A percentile compares a stretch with the other conserved stretches of the same genome.
phyloP scores from a whole-genome alignment of 495 filamentous ascomycete species.

The Penicillium mononematosum region DNA sequence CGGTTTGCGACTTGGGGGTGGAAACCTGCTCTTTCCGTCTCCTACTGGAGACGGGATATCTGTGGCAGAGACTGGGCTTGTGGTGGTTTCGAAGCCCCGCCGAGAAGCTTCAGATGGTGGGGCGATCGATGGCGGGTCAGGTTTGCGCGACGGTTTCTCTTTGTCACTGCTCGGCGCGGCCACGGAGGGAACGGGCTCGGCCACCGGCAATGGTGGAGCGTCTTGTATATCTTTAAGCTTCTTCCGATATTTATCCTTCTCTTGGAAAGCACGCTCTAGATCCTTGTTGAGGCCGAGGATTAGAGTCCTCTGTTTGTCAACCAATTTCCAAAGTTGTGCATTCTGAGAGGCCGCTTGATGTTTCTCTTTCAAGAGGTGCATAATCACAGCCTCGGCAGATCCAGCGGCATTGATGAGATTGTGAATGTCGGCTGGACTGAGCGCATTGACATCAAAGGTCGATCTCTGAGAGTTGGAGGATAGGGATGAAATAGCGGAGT shows the following conservation, averaged over 20 bases:
- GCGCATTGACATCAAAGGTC: slow-evolving; percentile 54
- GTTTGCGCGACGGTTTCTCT: background rate
- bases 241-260: slow-evolving; percentile 91
- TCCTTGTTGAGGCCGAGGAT: slow-evolving; percentile 94
- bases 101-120: slow-evolving; percentile 9
- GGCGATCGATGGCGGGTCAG: slow-evolving; percentile 10
- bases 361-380: slow-evolving; percentile 88
- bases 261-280: slow-evolving; percentile 84
- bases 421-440: slow-evolving; percentile 62
- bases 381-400: slow-evolving; percentile 84
- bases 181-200: slow-evolving; percentile 21
- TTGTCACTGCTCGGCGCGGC: slow-evolving; percentile 8
- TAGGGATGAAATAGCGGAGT: slow-evolving; percentile 86
- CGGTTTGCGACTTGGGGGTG: slow-evolving; percentile 68
- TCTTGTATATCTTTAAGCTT: slow-evolving; percentile 76
- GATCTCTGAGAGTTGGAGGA: slow-evolving; percentile 68
- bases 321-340: slow-evolving; percentile 87
- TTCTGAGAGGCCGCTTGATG: slow-evolving; percentile 85
- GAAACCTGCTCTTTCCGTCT: slow-evolving; percentile 30
- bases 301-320: slow-evolving; percentile 94
- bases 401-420: slow-evolving; percentile 79
- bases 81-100: slow-evolving; percentile 5
- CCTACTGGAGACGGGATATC: slow-evolving; percentile 18
- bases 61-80: slow-evolving; percentile 22
- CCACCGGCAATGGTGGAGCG: slow-evolving; percentile 48